Conservation (phyloP, 495 filamentous ascomycete species). For the Penicillium bialowiezense region DNA sequence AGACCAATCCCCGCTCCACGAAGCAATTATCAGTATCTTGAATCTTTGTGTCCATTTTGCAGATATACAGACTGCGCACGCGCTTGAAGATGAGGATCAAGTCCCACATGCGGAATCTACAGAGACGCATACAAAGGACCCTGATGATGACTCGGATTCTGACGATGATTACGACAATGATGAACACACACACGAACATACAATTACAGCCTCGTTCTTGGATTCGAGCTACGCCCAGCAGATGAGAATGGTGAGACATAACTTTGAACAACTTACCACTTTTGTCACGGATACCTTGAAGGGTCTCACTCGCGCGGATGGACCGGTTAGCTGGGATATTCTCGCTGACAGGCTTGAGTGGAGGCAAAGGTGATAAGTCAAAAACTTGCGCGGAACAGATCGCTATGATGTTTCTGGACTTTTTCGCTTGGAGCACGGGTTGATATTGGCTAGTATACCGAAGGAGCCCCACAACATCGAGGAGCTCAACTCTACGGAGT, state of each 20-base stretch:
- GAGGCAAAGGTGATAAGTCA: conserved; percentile 9
- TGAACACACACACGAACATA: conserved; percentile 23
- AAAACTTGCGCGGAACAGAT: too few species aligned
- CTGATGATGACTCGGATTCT: conserved; percentile 14
- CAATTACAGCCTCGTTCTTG: conserved; percentile 25
- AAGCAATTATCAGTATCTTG: conserved; percentile 63
- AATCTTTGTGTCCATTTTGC: conserved; percentile 53
- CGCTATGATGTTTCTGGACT: too few species aligned
- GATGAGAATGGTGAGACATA: conserved; percentile 32
- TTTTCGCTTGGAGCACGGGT: too few species aligned
- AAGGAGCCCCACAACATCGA: too few species aligned
- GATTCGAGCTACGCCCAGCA: conserved; percentile 28
- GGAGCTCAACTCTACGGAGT: not conserved
- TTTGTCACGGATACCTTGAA: conserved; percentile 47
- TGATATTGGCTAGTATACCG: too few species aligned
- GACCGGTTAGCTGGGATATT: conserved; percentile 47
- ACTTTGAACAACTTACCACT: conserved; percentile 36
- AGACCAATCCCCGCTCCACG: conserved; percentile 60
- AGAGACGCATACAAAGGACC: not conserved
- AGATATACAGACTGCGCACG: conserved; percentile 38
- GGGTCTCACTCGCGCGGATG: conserved; percentile 43
- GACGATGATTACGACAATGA: conserved; percentile 20
- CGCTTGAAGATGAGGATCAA: conserved; percentile 10
- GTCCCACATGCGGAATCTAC: not conserved
- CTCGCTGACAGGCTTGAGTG: conserved; percentile 46